Base-by-base conservation (phyloP, 768 basidiomycete genomes). In the Lyophyllum atratum region DNA sequence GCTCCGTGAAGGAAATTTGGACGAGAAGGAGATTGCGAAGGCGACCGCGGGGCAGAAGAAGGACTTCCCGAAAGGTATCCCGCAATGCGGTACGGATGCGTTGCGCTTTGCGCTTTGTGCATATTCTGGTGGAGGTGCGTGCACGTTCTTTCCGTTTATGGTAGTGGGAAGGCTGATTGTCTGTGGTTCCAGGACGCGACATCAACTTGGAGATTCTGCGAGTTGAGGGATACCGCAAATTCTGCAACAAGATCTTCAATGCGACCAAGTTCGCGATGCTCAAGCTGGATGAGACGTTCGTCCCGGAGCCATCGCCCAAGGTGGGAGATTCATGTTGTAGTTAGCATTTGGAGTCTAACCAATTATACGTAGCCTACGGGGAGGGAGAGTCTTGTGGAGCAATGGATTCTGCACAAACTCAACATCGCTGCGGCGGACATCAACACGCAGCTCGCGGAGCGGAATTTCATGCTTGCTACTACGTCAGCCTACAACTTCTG, bases 191-290 rank as follows among this genome's bases (percentile, higher is more conserved):
- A 94, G 95, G 94, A 26, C 91, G 95, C 44, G 96, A 98, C 73
- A 96, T 99, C 77, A 97, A 98, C 71, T 78, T 99, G 59, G 95
- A 98, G 69, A 95, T 99, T 63, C 74, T 93, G 60, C 88, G 95
- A 51, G 94, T 98, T 29, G 95, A 98, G 74, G 97, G 95, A 2
- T 98, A 98, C 73, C 87, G 97, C 73, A 98, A 98, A 74, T 99
- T 99, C 80, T 98, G 97, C 79, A 99, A 99, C 79, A 98, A 98
- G 79, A 86, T 98, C 25, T 98, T 96, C 82, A 99, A 99, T 68
- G 97, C 97, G 1, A 98, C 95, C 47, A 95, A 95, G 73, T 98
- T 99, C 65, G 96, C 95, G n/a, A 94, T 98, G 90, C 85, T 98
- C 71, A 96, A 96, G 76, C 79, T 99, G 29, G 95, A 94, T 55